phyloP scores from a whole-genome alignment of 139 green algal genomes.

The Chlorella vulgaris region DNA sequence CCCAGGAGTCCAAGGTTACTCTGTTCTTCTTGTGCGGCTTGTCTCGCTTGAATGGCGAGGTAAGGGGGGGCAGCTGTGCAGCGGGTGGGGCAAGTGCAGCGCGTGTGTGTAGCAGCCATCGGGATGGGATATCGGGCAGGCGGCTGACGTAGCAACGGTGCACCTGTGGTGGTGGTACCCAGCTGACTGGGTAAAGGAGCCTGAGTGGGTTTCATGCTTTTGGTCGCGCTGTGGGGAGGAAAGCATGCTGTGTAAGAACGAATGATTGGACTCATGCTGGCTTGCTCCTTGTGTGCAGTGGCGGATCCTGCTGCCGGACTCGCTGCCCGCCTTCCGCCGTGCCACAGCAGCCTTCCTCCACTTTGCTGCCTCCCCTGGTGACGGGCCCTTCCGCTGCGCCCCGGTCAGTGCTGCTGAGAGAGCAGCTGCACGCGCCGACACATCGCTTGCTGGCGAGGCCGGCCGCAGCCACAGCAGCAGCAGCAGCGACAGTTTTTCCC shows the following conservation, averaged over 20 bases:
- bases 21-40: slow-evolving; percentile 44
- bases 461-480: not conserved
- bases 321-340: slow-evolving; percentile 26
- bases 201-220: no score
- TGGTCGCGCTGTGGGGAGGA: no score
- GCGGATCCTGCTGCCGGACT: slow-evolving; percentile 36
- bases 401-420: slow-evolving; percentile 28
- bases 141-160: no score
- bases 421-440: not conserved
- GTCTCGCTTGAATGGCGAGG: slow-evolving; percentile 27
- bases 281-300: no score
- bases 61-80: not conserved
- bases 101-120: no score
- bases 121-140: no score
- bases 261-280: no score
- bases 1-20: slow-evolving; percentile 36
- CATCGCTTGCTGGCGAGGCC: not conserved
- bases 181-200: no score
- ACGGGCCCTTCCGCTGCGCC: not conserved
- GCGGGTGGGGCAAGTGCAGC: not conserved
- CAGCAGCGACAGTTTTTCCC: not conserved
- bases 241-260: no score
- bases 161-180: no score
- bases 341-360: slow-evolving; percentile 45
- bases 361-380: not conserved